Evolutionary conservation across 805 yeast genomes (phyloP), one percentile per base, ranked within the genome.

Genomic region (Lipomyces yamanashiensis): DNA sequence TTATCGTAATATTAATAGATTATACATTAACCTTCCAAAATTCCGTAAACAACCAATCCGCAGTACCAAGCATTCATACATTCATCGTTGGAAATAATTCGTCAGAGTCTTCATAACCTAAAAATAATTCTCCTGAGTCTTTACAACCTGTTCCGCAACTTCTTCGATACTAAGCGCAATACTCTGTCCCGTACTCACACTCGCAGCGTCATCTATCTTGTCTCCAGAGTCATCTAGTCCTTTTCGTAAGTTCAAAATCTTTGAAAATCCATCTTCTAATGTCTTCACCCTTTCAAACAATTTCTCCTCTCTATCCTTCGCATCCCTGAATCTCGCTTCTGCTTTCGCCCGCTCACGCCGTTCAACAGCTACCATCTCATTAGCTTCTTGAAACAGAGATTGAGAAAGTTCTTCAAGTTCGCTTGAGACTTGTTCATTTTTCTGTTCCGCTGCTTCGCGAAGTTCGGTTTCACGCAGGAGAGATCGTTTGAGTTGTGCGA

Each of bases 401-500:
- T 58, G 68, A 10, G 70, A 61, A 15, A 71, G 63, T 17, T 70
- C 73, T 50, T 70, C 73, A 12, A 71, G 53, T 58, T 71, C 73
- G 13, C 47, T 37, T 9, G 58, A 33, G 12, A 68, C 52, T 12
- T 70, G 62, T 7, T 40, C 51, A 53, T 54, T 64, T n/a, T 69
- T 62, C 41, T 23, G 50, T 52, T 71, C 73, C 13, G 69, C 67
- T 9, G 51, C 70, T 48, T 53, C 64, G 5, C 73, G 68, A 19
- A 61, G 61, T 44, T 61, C 51, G 19, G 23, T 37, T 50, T 71
- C 73, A 34, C 56, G 58, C n/a, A 28, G 57, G 5, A 58, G 28
- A 7, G 59, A 52, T 6, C 9, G 54, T 33, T 60, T 64, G 10
- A 63, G 55, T 7, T 47, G 54, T 33, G 59, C 33, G 12, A 62